Base-by-base conservation (phyloP, 2,329 filamentous ascomycete genomes). In the Plectosphaerella cucumerina region DNA sequence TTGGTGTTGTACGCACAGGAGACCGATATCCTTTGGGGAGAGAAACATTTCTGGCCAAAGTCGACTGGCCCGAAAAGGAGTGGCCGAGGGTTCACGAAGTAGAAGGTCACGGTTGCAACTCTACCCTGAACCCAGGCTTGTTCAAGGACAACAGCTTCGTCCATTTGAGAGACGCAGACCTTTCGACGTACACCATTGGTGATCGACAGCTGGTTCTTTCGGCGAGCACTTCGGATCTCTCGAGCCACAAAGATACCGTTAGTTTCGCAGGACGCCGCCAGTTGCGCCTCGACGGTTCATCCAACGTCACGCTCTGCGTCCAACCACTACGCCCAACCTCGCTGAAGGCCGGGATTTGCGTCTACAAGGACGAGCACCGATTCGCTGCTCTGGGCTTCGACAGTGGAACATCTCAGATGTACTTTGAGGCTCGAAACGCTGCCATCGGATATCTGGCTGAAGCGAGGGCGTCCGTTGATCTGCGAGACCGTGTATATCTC, bases 21-120 rank as follows among this genome's bases (percentile, higher is more conserved):
- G 17, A 22, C n/a, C 26, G 20, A 4, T 45, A 17, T 23, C 26
- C 31, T 6, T 33, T 50, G 15, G 48, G 48, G 11, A 39, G 47
- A 5, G 50, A 49, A 15, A 49, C 47, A 17, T 52, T 52, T 21
- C 42, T 52, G 23, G 18, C 47, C 15, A 14, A 34, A n/a, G 22
- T 52, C 34, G n/a, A 22, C 18, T 47, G 50, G 41, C 44, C 44
- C 3, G 22, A 39, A 23, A 31, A 39, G 9, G 48, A 44, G 15
- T 50, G 48, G 48, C 48, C 48, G 17, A 45, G 5, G 23, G 11
- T 45, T 18, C 44, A 34, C n/a, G 22, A n/a, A 8, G 23, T n/a
- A 45, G 6, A 12, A 45, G 4, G 5, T 18, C 31, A 23, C 23
- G 23, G 33, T n/a, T 18, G 18, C 9, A 23, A 10, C 23, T 4